Evolutionary conservation across 129 eudicot genomes (phyloP).

Genomic region (Escallonia rubra): DNA sequence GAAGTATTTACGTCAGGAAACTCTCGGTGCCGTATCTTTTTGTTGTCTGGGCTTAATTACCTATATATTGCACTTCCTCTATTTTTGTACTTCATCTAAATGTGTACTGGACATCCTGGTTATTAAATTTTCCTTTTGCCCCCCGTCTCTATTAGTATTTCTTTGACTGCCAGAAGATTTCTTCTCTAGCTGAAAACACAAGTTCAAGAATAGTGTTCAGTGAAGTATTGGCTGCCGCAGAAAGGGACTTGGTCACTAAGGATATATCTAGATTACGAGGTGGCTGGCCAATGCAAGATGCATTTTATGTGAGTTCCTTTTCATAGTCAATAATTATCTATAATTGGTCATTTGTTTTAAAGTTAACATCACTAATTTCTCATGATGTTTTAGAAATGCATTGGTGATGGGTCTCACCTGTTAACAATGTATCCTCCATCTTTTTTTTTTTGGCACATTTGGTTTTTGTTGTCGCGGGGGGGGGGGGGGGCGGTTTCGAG

Average conservation of each 20-base stretch:
- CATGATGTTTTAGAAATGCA: too few relatives aligned
- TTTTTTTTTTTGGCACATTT: too few relatives aligned
- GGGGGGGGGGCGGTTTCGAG: too few relatives aligned
- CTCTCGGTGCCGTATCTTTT: slow-evolving; percentile 88
- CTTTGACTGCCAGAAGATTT: slow-evolving; percentile 67
- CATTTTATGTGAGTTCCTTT: slow-evolving; percentile 64
- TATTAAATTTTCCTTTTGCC: background rate
- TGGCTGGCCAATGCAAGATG: slow-evolving; percentile 99
- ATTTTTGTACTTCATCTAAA: background rate
- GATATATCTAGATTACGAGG: slow-evolving; percentile 96
- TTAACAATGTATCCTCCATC: too few relatives aligned
- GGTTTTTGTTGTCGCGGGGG: too few relatives aligned
- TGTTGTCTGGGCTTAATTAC: background rate
- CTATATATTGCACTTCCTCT: background rate
- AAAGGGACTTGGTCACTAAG: slow-evolving; percentile 85
- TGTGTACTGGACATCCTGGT: background rate
- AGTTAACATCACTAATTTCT: background rate
- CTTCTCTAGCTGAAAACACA: slow-evolving; percentile 86
- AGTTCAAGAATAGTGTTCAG: slow-evolving; percentile 68
- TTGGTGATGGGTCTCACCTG: too few relatives aligned
- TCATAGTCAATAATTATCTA: background rate
- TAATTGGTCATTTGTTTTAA: background rate
- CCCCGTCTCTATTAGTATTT: slow-evolving; percentile 7
- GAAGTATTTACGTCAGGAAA: slow-evolving; percentile 89
- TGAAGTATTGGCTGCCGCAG: slow-evolving; percentile 82